A percentile compares a stretch with the other conserved stretches of the same genome.
Evolutionary conservation across 1,284 basidiomycete species (phyloP).

Genomic region (Puccinia coronata): DNA sequence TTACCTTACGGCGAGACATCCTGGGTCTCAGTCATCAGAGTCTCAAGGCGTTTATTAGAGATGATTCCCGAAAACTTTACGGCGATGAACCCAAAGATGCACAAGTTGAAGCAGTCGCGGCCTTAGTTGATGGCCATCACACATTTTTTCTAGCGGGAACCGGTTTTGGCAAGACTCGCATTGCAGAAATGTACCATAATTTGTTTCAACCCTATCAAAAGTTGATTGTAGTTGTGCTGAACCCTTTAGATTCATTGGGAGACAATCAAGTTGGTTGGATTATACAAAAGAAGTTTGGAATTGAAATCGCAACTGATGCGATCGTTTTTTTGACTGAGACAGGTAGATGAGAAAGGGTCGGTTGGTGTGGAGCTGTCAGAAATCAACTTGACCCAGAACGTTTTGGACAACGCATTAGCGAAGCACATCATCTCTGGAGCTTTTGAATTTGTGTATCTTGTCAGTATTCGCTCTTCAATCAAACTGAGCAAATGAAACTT

Average conservation of each 20-base stretch:
- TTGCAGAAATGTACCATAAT: background rate
- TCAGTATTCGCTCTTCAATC: background rate
- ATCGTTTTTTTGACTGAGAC: background rate
- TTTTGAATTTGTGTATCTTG: conserved; percentile 3
- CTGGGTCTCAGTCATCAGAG: no score
- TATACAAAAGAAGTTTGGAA: background rate
- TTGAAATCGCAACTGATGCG: no score
- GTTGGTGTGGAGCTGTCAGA: background rate
- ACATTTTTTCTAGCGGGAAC: background rate
- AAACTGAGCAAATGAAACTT: background rate
- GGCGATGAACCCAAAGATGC: background rate
- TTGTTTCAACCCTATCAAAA: background rate
- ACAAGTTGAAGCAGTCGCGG: background rate
- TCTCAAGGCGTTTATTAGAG: no score
- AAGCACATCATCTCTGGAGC: no score
- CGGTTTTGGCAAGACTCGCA: background rate
- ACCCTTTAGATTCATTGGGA: background rate
- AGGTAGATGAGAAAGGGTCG: background rate
- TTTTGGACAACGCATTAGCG: background rate
- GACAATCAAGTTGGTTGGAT: conserved; percentile 9
- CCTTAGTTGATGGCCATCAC: background rate
- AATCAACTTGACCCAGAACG: background rate
- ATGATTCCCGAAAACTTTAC: no score
- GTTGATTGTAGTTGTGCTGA: background rate
- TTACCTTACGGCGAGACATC: no score